phyloP scores from a whole-genome alignment of 163 green algal species.

The Volvox carteri region DNA sequence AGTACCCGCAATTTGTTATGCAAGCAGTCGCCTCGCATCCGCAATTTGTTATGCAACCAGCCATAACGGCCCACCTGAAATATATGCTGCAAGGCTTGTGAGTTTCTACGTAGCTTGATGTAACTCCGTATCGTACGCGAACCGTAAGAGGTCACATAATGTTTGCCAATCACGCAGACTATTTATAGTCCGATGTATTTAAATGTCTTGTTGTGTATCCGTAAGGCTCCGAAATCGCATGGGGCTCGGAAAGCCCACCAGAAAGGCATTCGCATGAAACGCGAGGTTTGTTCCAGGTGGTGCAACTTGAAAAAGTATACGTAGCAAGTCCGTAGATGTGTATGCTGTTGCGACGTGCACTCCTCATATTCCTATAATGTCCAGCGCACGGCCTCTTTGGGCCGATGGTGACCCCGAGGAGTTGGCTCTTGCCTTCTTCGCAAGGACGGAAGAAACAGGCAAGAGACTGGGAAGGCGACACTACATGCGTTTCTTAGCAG shows the following conservation, averaged over 20 bases:
- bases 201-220: no score
- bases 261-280: background rate
- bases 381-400: background rate
- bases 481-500: slow-evolving; percentile 5
- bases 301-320: background rate
- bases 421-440: background rate
- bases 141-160: no score
- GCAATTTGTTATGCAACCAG: no score
- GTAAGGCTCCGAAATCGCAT: background rate
- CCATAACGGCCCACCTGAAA: no score
- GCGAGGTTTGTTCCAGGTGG: no score
- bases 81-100: no score
- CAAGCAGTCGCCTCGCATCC: no score
- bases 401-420: background rate
- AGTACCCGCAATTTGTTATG: no score
- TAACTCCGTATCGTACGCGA: no score
- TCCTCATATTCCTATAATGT: background rate
- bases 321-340: background rate
- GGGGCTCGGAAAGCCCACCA: background rate
- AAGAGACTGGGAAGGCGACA: background rate
- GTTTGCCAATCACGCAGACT: no score
- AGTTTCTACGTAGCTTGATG: no score
- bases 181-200: no score
- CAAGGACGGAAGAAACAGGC: background rate
- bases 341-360: background rate